Evolutionary conservation across 2,329 filamentous ascomycete genomes (phyloP).

Genomic region (Cladosporium sp.): DNA sequence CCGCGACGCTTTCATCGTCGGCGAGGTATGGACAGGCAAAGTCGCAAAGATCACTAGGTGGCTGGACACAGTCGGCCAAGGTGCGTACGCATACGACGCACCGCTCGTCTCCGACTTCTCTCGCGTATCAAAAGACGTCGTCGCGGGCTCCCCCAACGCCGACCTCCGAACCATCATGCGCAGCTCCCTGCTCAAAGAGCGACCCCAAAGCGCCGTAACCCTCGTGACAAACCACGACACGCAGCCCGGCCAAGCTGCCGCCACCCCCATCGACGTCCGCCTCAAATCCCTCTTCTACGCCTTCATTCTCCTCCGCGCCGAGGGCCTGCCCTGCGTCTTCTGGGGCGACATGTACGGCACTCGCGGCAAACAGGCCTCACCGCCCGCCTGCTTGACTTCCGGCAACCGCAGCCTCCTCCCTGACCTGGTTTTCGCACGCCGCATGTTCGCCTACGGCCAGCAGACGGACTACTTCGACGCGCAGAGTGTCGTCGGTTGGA

Average conservation of each 20-base stretch:
- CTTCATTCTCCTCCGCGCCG: slow-evolving; percentile 59
- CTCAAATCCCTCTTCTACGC: slow-evolving; percentile 69
- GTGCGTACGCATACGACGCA: slow-evolving; percentile 62
- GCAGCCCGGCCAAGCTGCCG: slow-evolving; percentile 56
- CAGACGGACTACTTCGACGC: slow-evolving; percentile 60
- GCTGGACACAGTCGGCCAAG: slow-evolving; percentile 35
- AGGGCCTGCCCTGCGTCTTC: slow-evolving; percentile 62
- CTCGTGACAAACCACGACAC: slow-evolving; percentile 70
- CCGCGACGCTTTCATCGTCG: slow-evolving; percentile 57
- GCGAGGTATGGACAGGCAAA: slow-evolving; percentile 63
- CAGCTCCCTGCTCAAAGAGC: slow-evolving; percentile 15
- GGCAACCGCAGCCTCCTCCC: slow-evolving; percentile 38
- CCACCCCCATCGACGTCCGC: slow-evolving; percentile 56
- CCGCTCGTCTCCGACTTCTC: slow-evolving; percentile 65
- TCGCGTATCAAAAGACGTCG: slow-evolving; percentile 45
- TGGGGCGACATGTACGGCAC: slow-evolving; percentile 66
- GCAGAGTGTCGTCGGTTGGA: slow-evolving; percentile 56
- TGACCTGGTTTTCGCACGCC: slow-evolving; percentile 55
- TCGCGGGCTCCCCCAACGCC: slow-evolving; percentile 38
- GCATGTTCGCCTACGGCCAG: slow-evolving; percentile 60
- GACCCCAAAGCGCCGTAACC: slow-evolving; percentile 39
- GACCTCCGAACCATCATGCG: slow-evolving; percentile 49
- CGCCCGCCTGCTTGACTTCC: slow-evolving; percentile 34
- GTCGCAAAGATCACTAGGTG: slow-evolving; percentile 51
- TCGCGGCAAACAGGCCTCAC: slow-evolving; percentile 44